Evolutionary conservation across 768 basidiomycete species (phyloP), one percentile per base, ranked within the genome.

Genomic region (Coprinopsis marcescibilis): DNA sequence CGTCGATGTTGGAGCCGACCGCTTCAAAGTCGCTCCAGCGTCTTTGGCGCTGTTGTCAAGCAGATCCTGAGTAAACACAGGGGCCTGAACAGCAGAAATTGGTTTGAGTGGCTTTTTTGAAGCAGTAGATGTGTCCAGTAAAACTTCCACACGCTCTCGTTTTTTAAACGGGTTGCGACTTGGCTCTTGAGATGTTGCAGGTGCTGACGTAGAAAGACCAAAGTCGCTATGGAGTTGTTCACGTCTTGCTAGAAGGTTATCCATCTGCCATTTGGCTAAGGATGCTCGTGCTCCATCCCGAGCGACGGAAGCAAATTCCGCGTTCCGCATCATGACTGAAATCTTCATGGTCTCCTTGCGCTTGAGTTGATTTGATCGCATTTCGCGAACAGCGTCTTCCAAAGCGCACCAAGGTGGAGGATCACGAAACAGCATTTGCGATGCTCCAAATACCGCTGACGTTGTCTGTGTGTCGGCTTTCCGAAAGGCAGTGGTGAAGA

Each of bases 351-450:
- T 10, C 30, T 43, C 42, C 14, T 35, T 49, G 1, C 48, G 30
- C 1, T 25, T 13, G 11, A 19, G 11, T 26, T 43, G 24, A 4
- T 44, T 11, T 19, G 17, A 14, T 14, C 38, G 39, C 17, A 37
- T 21, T 10, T 13, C 15, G 23, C n/a, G 7, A 12, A 55, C 17
- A 3, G 56, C 50, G 2, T 50, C 55, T 11, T 58, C 57, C 19
- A 71, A 51, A 1, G 47, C 43, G 40, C 45, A 56, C 67, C 69
- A 72, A 7, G 65, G 57, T 1, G 70, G 70, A 6, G 70, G 70
- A 4, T 51, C 48, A 13, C 70, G 67, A 51, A 61, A 68, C 14
- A 72, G 64, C 56, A 64, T 65, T 24, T 40, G 21, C 38, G 38
- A 20, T 25, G 26, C 19, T 45, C n/a, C n/a, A n/a, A n/a, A n/a